Evolutionary conservation across 129 eudicot genomes (phyloP).

Genomic region (Apium graveolens): DNA sequence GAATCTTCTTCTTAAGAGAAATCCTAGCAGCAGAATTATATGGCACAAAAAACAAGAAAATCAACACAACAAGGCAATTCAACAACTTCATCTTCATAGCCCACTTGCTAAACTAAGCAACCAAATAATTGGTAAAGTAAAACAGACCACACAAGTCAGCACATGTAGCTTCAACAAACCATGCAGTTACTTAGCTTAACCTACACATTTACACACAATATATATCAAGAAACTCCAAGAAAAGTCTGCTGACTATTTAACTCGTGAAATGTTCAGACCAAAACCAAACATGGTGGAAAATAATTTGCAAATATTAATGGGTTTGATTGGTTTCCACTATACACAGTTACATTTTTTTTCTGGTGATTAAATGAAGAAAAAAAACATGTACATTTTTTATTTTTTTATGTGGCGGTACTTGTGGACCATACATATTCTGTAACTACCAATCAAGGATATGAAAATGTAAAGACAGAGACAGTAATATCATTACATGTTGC

Average conservation of each 20-base stretch:
- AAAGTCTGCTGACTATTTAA: neutral
- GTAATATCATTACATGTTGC: neutral
- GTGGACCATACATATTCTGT: constrained; percentile 1
- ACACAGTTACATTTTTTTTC: neutral
- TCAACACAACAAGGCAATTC: neutral
- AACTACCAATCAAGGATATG: neutral
- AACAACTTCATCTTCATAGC: constrained; percentile 3
- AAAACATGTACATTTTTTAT: neutral
- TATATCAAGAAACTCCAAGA: neutral
- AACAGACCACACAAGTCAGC: neutral
- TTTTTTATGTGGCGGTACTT: neutral
- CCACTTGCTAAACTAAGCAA: constrained; percentile 2
- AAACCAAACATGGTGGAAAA: constrained; percentile 3
- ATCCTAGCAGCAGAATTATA: constrained; percentile 19
- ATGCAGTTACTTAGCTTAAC: neutral
- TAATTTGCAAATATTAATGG: neutral
- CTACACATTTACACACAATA: neutral
- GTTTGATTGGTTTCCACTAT: constrained; percentile 1
- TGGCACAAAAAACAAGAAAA: neutral
- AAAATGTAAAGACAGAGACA: neutral
- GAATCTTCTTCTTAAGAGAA: constrained; percentile 17
- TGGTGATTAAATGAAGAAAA: neutral
- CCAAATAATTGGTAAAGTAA: constrained; percentile 4
- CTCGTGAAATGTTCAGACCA: constrained; percentile 3
- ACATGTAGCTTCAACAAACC: neutral